phyloP scores from a whole-genome alignment of 2,329 filamentous ascomycete genomes.

The Trichoderma asperellum region DNA sequence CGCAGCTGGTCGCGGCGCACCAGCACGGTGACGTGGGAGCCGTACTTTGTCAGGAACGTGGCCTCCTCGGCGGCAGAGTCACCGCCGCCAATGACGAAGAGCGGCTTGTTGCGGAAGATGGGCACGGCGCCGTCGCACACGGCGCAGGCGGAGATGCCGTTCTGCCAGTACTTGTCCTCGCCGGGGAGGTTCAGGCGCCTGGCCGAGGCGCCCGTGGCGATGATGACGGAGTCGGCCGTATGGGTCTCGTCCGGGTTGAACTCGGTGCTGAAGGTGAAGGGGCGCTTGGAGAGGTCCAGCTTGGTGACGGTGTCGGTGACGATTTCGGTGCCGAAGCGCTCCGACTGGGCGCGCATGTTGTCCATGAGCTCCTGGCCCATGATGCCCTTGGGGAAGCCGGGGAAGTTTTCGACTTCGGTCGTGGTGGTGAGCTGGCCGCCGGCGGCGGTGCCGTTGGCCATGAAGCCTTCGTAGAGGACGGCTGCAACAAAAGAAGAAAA shows the following conservation, averaged over 20 bases:
- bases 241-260: conserved; percentile 80
- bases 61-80: conserved; percentile 98
- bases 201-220: conserved; percentile 94
- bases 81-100: conserved; percentile 94
- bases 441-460: conserved; percentile 94
- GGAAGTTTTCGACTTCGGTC: conserved; percentile 98
- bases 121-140: conserved; percentile 97
- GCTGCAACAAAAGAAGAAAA: too few species aligned
- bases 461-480: conserved; percentile 95
- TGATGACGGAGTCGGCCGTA: conserved; percentile 90
- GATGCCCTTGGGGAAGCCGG: conserved; percentile 88
- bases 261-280: conserved; percentile 94
- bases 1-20: conserved; percentile 86
- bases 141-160: conserved; percentile 92
- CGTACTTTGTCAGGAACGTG: conserved; percentile 97
- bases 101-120: conserved; percentile 94
- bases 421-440: conserved; percentile 98
- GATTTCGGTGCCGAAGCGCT: conserved; percentile 90
- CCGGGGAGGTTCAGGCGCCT: conserved; percentile 80
- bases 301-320: conserved; percentile 89
- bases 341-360: conserved; percentile 88
- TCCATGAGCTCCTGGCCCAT: conserved; percentile 92
- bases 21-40: conserved; percentile 89
- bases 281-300: conserved; percentile 80
- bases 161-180: conserved; percentile 97